Conservation (phyloP, 192 early-diverging fungal genomes). For the Linnemannia elongata region DNA sequence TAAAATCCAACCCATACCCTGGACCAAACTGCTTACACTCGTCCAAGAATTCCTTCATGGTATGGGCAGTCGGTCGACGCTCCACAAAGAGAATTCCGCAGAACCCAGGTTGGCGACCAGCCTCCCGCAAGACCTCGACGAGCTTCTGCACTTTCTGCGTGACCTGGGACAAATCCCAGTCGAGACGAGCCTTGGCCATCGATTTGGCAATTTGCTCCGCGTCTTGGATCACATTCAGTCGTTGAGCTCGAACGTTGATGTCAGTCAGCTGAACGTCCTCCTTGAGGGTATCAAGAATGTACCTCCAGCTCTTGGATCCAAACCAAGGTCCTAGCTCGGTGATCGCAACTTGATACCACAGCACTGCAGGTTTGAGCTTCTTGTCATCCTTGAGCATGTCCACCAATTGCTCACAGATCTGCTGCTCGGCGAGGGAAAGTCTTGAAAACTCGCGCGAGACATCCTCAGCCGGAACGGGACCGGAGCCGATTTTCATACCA, state of each 20-base stretch:
- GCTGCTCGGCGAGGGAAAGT: background rate
- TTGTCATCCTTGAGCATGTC: slow-evolving; percentile 3
- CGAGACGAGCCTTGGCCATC: slow-evolving; percentile 52
- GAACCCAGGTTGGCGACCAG: slow-evolving; percentile 49
- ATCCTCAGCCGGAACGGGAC: background rate
- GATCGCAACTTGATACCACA: slow-evolving; percentile 55
- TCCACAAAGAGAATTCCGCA: slow-evolving; percentile 92
- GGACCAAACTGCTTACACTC: slow-evolving; percentile 65
- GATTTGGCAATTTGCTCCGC: slow-evolving; percentile 45
- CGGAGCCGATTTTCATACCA: background rate
- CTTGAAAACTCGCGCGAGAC: background rate
- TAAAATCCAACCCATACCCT: slow-evolving; percentile 40
- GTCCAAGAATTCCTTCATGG: slow-evolving; percentile 66
- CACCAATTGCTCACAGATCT: background rate
- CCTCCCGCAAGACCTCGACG: slow-evolving; percentile 13
- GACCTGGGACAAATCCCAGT: slow-evolving; percentile 73
- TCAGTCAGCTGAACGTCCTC: slow-evolving; percentile 38
- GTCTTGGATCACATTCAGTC: slow-evolving; percentile 32
- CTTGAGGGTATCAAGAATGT: slow-evolving; percentile 60
- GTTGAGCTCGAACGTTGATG: slow-evolving; percentile 1
- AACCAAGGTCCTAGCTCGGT: slow-evolving; percentile 82
- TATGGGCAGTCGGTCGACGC: slow-evolving; percentile 75
- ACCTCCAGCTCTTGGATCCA: slow-evolving; percentile 77
- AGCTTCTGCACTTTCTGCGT: slow-evolving; percentile 66
- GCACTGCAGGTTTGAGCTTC: slow-evolving; percentile 60